Evolutionary conservation across 2,329 filamentous ascomycete species (phyloP).

Genomic region (Pseudocercospora pini-densiflorae): DNA sequence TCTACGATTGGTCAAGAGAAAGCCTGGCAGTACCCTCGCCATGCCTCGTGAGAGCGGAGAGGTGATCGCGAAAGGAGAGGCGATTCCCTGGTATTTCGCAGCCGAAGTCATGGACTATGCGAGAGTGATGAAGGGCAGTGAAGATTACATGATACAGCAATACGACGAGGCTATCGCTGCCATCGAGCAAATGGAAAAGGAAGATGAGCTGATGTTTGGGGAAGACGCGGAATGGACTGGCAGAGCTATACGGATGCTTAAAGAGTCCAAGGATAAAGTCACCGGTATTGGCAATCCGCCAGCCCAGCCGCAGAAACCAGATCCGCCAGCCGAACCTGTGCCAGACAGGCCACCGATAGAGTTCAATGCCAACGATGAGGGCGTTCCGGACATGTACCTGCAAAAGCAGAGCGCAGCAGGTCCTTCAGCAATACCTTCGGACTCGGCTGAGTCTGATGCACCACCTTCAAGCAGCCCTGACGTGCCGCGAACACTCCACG

Average conservation of each 20-base stretch:
- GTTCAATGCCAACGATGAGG: constrained; percentile 51
- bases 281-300: constrained; percentile 70
- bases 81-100: constrained; percentile 93
- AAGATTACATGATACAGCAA: constrained; percentile 82
- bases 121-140: constrained; percentile 90
- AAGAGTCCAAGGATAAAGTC: constrained; percentile 75
- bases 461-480: constrained; percentile 18
- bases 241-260: constrained; percentile 77
- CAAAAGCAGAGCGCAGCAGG: constrained; percentile 31
- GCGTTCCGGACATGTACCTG: constrained; percentile 57
- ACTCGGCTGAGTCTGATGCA: constrained; percentile 34
- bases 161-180: constrained; percentile 79
- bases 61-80: constrained; percentile 68
- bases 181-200: constrained; percentile 75
- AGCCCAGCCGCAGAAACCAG: constrained; percentile 55
- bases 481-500: constrained; percentile 49
- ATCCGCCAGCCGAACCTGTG: constrained; percentile 38
- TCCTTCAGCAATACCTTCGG: constrained; percentile 35
- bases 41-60: constrained; percentile 83
- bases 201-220: constrained; percentile 89
- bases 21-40: constrained; percentile 80
- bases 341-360: constrained; percentile 48
- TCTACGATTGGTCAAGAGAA: constrained; percentile 80
- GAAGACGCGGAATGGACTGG: constrained; percentile 93
- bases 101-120: constrained; percentile 95